These are phyloP conservation scores for Vararia minispora DNA, from an alignment of 768 basidiomycete species.

Conservation along the genomic window DNA sequence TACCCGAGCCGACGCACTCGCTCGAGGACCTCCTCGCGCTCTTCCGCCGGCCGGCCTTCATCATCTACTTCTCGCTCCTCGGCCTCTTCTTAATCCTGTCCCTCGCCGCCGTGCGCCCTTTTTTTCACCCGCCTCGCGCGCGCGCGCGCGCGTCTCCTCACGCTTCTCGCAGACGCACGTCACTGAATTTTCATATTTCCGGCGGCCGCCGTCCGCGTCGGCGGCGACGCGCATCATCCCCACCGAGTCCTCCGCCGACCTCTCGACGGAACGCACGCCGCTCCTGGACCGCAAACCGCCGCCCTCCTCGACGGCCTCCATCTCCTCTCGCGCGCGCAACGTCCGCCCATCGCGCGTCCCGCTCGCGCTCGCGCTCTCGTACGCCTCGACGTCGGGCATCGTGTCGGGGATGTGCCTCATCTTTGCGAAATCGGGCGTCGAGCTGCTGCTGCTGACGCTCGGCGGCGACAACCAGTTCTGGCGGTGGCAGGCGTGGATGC, in stretches of 20 bases:
- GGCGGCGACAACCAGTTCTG: constrained; percentile 72
- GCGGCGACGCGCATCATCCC: constrained; percentile 17
- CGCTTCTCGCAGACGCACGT: constrained; percentile 52
- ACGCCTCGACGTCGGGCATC: constrained; percentile 80
- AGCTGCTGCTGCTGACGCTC: constrained; percentile 72
- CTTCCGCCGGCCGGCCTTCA: constrained; percentile 66
- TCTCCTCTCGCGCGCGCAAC: constrained; percentile 10
- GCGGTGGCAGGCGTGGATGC: constrained; percentile 76
- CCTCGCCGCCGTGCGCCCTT: constrained; percentile 47
- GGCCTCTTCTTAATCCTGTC: constrained; percentile 46
- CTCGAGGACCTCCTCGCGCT: constrained; percentile 75
- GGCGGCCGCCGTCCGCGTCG: constrained; percentile 21
- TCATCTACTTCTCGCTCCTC: constrained; percentile 71
- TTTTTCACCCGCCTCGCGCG: too few relatives aligned
- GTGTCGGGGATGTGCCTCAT: constrained; percentile 87
- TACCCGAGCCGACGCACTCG: constrained; percentile 77
- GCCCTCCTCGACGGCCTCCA: constrained; percentile 22
- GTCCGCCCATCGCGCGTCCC: constrained; percentile 32
- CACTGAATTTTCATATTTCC: constrained; percentile 49
- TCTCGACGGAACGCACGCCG: constrained; percentile 41
- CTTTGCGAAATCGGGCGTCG: constrained; percentile 90
- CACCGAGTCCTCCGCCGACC: constrained; percentile 14
- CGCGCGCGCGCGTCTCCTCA: not conserved
- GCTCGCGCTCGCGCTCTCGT: constrained; percentile 67
- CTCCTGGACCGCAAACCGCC: constrained; percentile 34